Base-by-base conservation (phyloP, 1,284 basidiomycete species). In the Leccinum pallidistipes region DNA sequence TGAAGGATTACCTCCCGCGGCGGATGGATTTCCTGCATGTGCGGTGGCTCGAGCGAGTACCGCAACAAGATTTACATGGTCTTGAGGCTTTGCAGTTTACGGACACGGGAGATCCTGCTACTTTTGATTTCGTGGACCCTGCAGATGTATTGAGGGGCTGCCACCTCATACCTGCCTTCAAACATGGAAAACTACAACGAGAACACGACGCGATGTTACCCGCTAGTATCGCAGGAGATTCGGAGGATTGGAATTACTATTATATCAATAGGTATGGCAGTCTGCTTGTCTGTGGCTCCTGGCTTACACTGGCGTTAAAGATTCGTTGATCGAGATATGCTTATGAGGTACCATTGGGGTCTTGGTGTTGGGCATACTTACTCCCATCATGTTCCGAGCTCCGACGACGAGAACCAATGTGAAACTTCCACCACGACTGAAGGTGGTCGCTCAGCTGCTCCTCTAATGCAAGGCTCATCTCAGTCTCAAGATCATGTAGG, bases 371-470 rank as follows among this genome's bases (percentile, higher is more conserved):
- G 61, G 11, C 61, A 59, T 8, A 24, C 45, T 0, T 51, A 51
- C 0, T 31, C 49, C 14, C 52, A 84, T 12, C 49, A 51, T 0
- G 24, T 27, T 0, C 12, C 24, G 21, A 29, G 27, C 27, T 51
- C 49, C 27, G 27, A 24, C 12, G 16, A 27, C 24, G 24, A 27
- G 9, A 24, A 47, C 21, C 21, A 43, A 85, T 31, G 29, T 9
- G 9, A 16, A 14, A 43, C n/a, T 8, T n/a, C 10, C 45, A 21
- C 45, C 24, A 12, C 5, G 18, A 21, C 21, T 9, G 45, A 47
- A 24, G 29, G 29, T 31, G 24, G 24, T 21, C 12, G 21, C 45
- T 3, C 18, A 24, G 18, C 7, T 12, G 45, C n/a, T n/a, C 40
- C 24, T 21, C 29, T 31, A 43, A 43, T 47, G 9, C 18, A 10